Evolutionary conservation across 345 rosid species (phyloP), one percentile per base, ranked within the genome.

Genomic region (Gossypium australe): DNA sequence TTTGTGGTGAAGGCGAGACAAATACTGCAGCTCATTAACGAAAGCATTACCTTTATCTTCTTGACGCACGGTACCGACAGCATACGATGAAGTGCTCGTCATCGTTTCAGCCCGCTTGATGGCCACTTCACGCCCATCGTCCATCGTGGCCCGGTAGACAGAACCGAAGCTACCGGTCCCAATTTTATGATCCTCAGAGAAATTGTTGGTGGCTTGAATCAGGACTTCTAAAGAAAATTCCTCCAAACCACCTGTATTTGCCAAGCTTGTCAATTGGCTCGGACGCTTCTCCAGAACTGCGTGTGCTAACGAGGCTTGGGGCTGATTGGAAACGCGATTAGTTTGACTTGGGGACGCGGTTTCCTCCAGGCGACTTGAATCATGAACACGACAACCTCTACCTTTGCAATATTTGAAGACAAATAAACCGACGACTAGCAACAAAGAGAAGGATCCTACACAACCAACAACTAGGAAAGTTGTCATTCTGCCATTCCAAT

Each of bases 121-220:
- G 0, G 98, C 98, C 3, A 94, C 88, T 20, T 86, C 84, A 27
- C 86, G 89, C 2, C 90, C 95, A 8, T 87, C 98, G 2, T 78
- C 83, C 48, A 94, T 66, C 29, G 72, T 75, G 2, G 82, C 95
- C 0, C 48, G 79, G 75, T 91, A 94, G 62, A 94, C 97, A 0
- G 88, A 85, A 8, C 98, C 97, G 17, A 91, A 94, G 66, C 98
- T 89, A 5, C 98, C 98, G 0, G 82, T 69, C 45, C 98, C 97
- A 0, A 94, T 80, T 79, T 84, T 86, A 82, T 69, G 77, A 67
- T 83, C 86, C 9, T 77, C 78, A 0, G 94, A 86, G 89, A 94
- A 91, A n/a, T 86, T 80, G 38, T 83, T 52, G 2, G 97, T 94
- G 29, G 85, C 89, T 76, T 75, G 76, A 52, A 80, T 73, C 24